Percentiles rank a stretch among this genome's conserved stretches.
Conservation (phyloP, 73 alveolate genomes). For the Uronychia setigera region DNA sequence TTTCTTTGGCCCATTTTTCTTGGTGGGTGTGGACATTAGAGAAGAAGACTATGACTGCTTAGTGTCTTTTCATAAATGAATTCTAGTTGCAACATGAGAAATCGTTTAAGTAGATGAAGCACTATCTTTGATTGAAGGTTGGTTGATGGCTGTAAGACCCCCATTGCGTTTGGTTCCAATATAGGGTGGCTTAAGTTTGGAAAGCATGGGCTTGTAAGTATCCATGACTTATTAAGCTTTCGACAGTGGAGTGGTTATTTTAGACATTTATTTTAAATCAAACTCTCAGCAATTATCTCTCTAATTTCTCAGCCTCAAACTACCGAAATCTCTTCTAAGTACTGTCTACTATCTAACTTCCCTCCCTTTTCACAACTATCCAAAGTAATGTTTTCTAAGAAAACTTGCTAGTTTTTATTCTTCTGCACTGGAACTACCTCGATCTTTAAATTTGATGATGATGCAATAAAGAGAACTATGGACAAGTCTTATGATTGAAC, state of each 20-base stretch:
- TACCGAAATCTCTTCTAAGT: not conserved
- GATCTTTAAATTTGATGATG: no score
- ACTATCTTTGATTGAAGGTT: not conserved
- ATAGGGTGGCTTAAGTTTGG: not conserved
- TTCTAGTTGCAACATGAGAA: no score
- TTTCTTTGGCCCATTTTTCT: not conserved
- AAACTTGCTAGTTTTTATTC: no score
- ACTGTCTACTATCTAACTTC: not conserved
- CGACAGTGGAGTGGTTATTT: not conserved
- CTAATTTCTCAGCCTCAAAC: no score
- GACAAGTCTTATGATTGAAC: not conserved
- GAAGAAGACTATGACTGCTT: not conserved
- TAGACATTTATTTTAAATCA: not conserved
- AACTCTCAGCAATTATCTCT: no score
- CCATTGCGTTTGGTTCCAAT: not conserved
- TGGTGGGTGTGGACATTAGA: not conserved
- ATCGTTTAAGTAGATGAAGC: no score
- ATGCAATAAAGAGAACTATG: no score
- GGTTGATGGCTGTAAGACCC: not conserved
- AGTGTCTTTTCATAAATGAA: not conserved
- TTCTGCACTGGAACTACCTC: no score
- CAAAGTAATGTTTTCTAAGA: no score
- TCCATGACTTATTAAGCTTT: not conserved
- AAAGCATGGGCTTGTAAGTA: not conserved
- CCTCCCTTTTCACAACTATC: not conserved